phyloP scores from a whole-genome alignment of 2,329 filamentous ascomycete species.

The Fusarium nisikadoi region DNA sequence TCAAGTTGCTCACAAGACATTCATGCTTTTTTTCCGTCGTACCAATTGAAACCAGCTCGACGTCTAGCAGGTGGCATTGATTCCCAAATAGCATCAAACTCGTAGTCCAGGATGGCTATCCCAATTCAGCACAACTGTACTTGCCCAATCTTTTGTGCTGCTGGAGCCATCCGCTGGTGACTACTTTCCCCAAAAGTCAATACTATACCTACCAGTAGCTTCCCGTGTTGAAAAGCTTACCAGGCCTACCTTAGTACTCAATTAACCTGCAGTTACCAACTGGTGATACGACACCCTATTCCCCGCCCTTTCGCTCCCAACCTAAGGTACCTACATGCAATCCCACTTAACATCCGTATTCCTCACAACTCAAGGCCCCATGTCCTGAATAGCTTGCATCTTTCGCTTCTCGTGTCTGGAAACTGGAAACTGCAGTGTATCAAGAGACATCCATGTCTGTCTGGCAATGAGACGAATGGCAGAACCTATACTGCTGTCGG shows the following conservation, averaged over 20 bases:
- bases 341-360: slow-evolving; percentile 25
- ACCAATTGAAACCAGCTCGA: slow-evolving; percentile 21
- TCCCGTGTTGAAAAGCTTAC: background rate
- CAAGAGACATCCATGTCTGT: slow-evolving; percentile 24
- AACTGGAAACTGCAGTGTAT: background rate
- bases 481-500: slow-evolving; percentile 18
- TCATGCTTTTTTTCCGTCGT: slow-evolving; percentile 8
- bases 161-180: background rate
- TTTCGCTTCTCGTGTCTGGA: slow-evolving; percentile 19
- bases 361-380: slow-evolving; percentile 21
- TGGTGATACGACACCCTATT: slow-evolving; percentile 2
- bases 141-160: background rate
- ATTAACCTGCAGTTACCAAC: background rate
- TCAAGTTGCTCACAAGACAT: slow-evolving; percentile 38
- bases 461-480: slow-evolving; percentile 34
- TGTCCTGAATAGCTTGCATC: slow-evolving; percentile 23
- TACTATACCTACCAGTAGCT: background rate
- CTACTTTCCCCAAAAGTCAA: background rate
- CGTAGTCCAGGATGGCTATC: background rate
- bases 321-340: slow-evolving; percentile 10
- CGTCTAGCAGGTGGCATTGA: background rate
- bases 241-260: background rate
- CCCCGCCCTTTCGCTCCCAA: slow-evolving; percentile 4
- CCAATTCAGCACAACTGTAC: background rate
- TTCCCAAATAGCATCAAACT: background rate